Evolutionary conservation across 495 filamentous ascomycete genomes (phyloP), one percentile per base, ranked within the genome.

Genomic region (Tuber calosporum): DNA sequence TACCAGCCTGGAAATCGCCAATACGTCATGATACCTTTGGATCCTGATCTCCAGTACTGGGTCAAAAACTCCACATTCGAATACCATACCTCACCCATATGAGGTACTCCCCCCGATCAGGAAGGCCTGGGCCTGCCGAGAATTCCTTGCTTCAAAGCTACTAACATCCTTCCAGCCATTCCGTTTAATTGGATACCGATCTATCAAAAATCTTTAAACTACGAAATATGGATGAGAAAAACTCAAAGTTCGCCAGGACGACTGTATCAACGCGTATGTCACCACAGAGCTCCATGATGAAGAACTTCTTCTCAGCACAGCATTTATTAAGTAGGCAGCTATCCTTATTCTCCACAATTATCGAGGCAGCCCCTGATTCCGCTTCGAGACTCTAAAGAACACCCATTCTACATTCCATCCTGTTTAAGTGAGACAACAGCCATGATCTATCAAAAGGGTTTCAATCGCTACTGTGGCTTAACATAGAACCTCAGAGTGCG

Each of bases 271-370:
- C 90, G 66, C 96, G 86, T 70, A 99, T 97, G 74, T 97, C 93
- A 82, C 97, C 93, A 79, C 89, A 92, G 1, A 90, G 82, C 82
- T 99, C 94, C 70, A 99, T 87, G 76, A 97, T 92, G 71, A 98
- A 86, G 82, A 96, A 96, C 83, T 99, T 97, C 83, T 97, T 94
- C 80, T 91, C 85, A 42, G 88, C 89, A 0, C 88, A 88, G 80
- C 95, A 99, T 80, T 93, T 91, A 53, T 97, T 93, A 41, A 97
- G 87, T 94, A 99, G 97, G 82, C 98, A 99, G 80, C 91, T 93
- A 83, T 99, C 95, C 84, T 97, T 97, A 83, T 97, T 97, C 83
- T 99, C 95, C 36, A 96, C 88, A 37, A 99, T 84, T 26, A 99
- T 90, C 36, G 93, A 89, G 42, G 92, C 37, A 39, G 38, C 38